Evolutionary conservation across 768 basidiomycete species (phyloP), one percentile per base, ranked within the genome.

Genomic region (Psilocybe cubensis): DNA sequence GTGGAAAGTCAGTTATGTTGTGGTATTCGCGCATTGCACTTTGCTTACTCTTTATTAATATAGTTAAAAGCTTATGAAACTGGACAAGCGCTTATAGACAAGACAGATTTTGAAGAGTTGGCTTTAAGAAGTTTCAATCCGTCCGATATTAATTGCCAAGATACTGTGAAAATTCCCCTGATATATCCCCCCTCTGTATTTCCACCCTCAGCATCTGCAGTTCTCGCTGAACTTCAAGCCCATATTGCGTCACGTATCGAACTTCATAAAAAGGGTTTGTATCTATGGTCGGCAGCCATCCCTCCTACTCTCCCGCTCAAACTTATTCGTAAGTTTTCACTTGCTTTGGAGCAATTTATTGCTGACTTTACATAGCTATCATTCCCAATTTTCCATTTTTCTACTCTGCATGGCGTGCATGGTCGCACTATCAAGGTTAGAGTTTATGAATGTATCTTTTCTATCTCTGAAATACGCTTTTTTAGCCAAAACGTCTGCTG

Each of bases 381-480:
- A 84, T 93, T 71, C 92, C 91, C 27, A 94, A 94, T 68, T 71
- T 94, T 20, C 91, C 91, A 0, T 88, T 94, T 69, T 91, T 94
- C 76, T 94, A 90, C 72, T 92, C 89, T 63, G 82, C 79, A 9
- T 94, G 91, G 91, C 80, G 91, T 42, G 86, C 89, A 41, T 94
- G 91, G 91, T 88, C 86, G 38, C 91, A 94, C 70, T 93, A 88
- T 68, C 83, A 79, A 80, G 90, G 91, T 90, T 56, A 53, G 31
- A 8, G 24, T 53, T 56, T 29, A 9, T 25, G 14, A 46, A 46
- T 7, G 23, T n/a, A n/a, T n/a, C n/a, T n/a, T n/a, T n/a, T n/a
- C n/a, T n/a, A n/a, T n/a, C n/a, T n/a, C n/a, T n/a, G n/a, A n/a
- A n/a, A n/a, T n/a, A n/a, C n/a, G n/a, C n/a, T n/a, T n/a, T n/a